Base-by-base conservation (phyloP, 108 stramenopile species). In the Skeletonema costatum region DNA sequence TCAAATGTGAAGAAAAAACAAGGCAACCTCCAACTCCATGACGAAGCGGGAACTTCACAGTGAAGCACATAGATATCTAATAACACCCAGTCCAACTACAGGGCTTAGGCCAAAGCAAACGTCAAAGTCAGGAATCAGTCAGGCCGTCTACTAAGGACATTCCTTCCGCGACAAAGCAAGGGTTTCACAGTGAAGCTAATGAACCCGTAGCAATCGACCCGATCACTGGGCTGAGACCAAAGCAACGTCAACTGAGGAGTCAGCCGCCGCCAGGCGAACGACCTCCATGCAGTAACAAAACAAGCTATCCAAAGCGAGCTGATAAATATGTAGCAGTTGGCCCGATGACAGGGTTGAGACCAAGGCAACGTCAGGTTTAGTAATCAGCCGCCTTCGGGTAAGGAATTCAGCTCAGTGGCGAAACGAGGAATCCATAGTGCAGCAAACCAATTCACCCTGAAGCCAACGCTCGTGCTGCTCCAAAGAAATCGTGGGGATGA, bases 401-500 rank as follows among this genome's bases (percentile, higher is more conserved):
- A 14, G 19, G 29, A 46, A 12, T 5, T 65, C 25, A 21, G 38
- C 16, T 8, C 61, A n/a, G 11, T 31, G 19, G 11, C 31, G 0
- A 67, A 58, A 19, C 51, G 56, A 58, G 56, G 17, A 21, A n/a
- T 25, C 9, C 25, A 67, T 48, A 44, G 17, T 48, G 35, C 39
- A 25, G 33, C 42, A 51, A n/a, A 30, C 31, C 16, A 50, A 50
- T 17, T 50, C n/a, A 50, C 48, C 17, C n/a, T n/a, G 42, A 42
- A 48, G 1, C 14, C 25, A 19, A 32, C 17, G 9, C 48, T 50
- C 21, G 25, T 56, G 25, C 53, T 56, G n/a, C 53, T 25, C 25
- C 53, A 19, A 66, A 32, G 32, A 72, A 78, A 44, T 58, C 25
- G 2, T 78, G 78, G 78, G n/a, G 78, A 78, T 32, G 46, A 67